A percentile compares a stretch with the other conserved stretches of the same genome.
Conservation (phyloP, 2,329 filamentous ascomycete species). For the Mycosphaerelloides madeirae region DNA sequence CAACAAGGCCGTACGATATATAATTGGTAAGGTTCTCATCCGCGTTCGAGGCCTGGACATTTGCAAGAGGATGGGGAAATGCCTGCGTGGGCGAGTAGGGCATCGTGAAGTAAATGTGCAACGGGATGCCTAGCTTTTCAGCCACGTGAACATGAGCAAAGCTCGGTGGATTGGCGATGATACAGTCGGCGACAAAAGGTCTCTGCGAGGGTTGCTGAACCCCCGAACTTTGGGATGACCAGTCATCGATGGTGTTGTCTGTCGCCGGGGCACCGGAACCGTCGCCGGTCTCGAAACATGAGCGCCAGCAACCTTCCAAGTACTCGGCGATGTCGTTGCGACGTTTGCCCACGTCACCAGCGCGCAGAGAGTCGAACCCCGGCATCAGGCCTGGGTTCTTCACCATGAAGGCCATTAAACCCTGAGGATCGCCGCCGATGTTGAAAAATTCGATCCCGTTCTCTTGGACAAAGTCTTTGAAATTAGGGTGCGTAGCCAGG, state of each 20-base stretch:
- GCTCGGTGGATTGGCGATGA: conserved; percentile 71
- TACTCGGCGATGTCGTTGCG: conserved; percentile 73
- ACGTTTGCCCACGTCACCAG: conserved; percentile 70
- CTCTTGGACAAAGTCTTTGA: conserved; percentile 46
- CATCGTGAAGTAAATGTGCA: conserved; percentile 92
- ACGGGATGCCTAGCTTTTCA: conserved; percentile 65
- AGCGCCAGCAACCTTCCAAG: conserved; percentile 77
- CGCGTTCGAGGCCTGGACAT: conserved; percentile 58
- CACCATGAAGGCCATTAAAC: conserved; percentile 74
- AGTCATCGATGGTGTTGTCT: conserved; percentile 26
- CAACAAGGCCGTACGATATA: conserved; percentile 72
- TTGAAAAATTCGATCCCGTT: conserved; percentile 50
- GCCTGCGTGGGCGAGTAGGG: conserved; percentile 78
- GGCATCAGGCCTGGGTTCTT: conserved; percentile 85
- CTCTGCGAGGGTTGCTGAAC: background rate
- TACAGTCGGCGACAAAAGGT: conserved; percentile 80
- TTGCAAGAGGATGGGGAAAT: conserved; percentile 79
- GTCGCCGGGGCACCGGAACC: too few relatives aligned
- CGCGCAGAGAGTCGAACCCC: conserved; percentile 68
- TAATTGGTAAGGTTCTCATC: conserved; percentile 70
- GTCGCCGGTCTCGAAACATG: conserved; percentile 74
- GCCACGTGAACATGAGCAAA: conserved; percentile 71
- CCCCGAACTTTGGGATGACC: background rate
- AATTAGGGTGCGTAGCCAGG: conserved; percentile 46
- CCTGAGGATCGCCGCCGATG: conserved; percentile 49